Evolutionary conservation across 306 rosid species (phyloP), one percentile per base, ranked within the genome.

Genomic region (Rosa persica): DNA sequence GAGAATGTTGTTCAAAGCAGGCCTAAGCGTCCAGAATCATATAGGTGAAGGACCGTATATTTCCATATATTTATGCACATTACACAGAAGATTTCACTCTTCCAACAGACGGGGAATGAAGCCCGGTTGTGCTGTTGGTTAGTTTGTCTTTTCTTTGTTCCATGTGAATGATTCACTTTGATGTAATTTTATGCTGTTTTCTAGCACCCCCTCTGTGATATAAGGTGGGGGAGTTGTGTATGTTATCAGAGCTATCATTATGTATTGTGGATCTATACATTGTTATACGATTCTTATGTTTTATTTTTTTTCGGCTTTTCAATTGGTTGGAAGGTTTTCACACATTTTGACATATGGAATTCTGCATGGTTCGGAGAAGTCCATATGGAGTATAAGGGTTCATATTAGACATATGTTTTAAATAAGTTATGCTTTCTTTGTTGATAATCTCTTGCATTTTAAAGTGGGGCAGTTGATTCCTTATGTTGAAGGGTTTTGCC

Each of bases 21-120:
- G 91, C 99, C 97, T 70, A 95, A 95, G 87, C 99, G 96, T 52
- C 87, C 93, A 4, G 98, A 95, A 25, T 95, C 98, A 2, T 93
- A 81, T 55, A 86, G 94, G 87, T 95, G 83, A 87, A 73, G 49
- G 67, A 61, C 12, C 5, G 39, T 67, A 70, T 74, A 80, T 57
- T 49, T 84, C 83, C 17, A 70, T 2, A 62, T 71, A 61, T 80
- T 75, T 82, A 74, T 73, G 77, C 80, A 78, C 81, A 81, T 86
- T 76, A 38, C 64, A 5, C 30, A 46, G 78, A 52, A 74, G 76
- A 70, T 72, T 79, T 48, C 57, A 17, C 70, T 55, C 48, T 71
- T 70, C 73, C 67, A 12, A 49, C 60, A 34, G 40, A 70, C 11
- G 12, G 75, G 40, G 30, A 55, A 62, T 65, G 11, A 76, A 62